Evolutionary conservation across 73 alveolate genomes (phyloP), one percentile per base, ranked within the genome.

Genomic region (Uronychia binucleata): DNA sequence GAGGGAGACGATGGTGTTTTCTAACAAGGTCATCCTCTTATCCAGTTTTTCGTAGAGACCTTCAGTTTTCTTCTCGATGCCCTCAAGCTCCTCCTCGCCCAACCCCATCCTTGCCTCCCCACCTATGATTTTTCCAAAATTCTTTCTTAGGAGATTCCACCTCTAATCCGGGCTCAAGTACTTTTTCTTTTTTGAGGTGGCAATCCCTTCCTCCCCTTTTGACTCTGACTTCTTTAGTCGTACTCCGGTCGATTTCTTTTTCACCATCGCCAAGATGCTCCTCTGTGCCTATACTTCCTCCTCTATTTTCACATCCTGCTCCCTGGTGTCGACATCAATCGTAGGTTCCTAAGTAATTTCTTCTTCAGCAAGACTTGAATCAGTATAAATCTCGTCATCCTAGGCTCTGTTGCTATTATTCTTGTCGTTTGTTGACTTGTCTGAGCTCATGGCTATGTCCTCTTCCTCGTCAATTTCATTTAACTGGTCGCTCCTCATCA

Each of bases 301-400:
- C n/a, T n/a, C n/a, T n/a, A n/a, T n/a, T n/a, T n/a, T n/a, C n/a
- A n/a, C n/a, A n/a, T n/a, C n/a, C n/a, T n/a, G n/a, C n/a, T n/a
- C n/a, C n/a, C n/a, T n/a, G n/a, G n/a, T n/a, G n/a, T n/a, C n/a
- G n/a, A n/a, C n/a, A n/a, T n/a, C n/a, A n/a, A n/a, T n/a, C n/a
- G n/a, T n/a, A n/a, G n/a, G n/a, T n/a, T n/a, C n/a, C n/a, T n/a
- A n/a, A n/a, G n/a, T n/a, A n/a, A n/a, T n/a, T n/a, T 67, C 34
- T 28, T 67, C 78, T 30, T 67, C 78, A 26, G 78, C 29, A 1
- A 26, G 32, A 26, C 26, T 30, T 1, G 34, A 26, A 30, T 67
- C 78, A 5, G 78, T 67, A 28, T 67, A 26, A 28, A 67, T 67
- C 5, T 67, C 78, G 78, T 67, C 78, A 46, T 46, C 67, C 19